Evolutionary conservation across 345 rosid genomes (phyloP), one percentile per base, ranked within the genome.

Genomic region (Euphorbia lathyris): DNA sequence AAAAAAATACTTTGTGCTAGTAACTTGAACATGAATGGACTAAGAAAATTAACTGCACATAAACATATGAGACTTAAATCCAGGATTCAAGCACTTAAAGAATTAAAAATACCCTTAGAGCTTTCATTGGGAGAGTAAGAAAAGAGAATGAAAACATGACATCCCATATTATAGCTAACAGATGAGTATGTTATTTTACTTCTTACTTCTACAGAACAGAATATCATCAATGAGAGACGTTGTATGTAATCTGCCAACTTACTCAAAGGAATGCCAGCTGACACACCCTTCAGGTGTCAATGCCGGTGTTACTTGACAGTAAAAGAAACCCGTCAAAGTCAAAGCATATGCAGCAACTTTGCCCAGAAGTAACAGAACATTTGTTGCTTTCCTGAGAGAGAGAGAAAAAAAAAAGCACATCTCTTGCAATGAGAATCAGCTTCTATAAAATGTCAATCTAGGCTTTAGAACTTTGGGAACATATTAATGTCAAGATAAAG

Each of bases 321-420:
- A 90, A 80, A 90, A 92, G 88, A 96, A 92, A 55, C 98, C 96
- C 43, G 98, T 92, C 75, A 92, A 74, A 19, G 82, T 78, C 81
- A 92, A 77, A 38, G 97, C 93, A 78, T 83, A 86, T 2, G 89
- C 61, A 70, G 99, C 91, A 76, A 92, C 94, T 85, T 83, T 92
- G 27, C 97, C 90, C 76, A 96, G 83, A 82, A 90, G 81, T 34
- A 85, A 81, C 72, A 96, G 81, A 67, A 79, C 93, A 72, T 86
- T 86, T 77, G 94, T 83, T 43, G 96, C 91, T 79, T 90, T 90
- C 79, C 99, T 96, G 58, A 67, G 81, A 59, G 65, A 68, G 81
- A 59, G 65, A 27, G 38, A 60, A 65, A 79, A 63, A 63, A 66
- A 69, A 50, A 71, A 67, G 30, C 53, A 38, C 53, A 50, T 42